Base-by-base conservation (phyloP, 768 basidiomycete species). In the Mycena leptocephala region DNA sequence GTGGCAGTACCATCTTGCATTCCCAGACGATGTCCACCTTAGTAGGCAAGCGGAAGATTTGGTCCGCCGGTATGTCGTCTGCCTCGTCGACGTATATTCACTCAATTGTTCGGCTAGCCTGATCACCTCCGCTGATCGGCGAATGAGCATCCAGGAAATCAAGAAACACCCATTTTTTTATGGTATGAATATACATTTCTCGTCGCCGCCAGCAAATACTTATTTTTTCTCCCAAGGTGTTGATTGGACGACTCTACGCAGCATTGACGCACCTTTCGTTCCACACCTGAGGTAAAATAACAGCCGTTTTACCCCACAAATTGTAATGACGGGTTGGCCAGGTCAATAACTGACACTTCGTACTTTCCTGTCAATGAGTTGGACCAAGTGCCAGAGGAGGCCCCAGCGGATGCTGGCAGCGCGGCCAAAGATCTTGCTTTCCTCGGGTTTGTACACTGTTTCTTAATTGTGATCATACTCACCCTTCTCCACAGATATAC, bases 321-420 rank as follows among this genome's bases (percentile, higher is more conserved):
- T n/a, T 2, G 7, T 6, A 51, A 18, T 63, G 20, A 68, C n/a
- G 22, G 1, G 16, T 33, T 28, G 5, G 1, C 53, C 28, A 76
- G 95, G 48, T 97, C 95, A 10, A 95, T 97, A 81, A 97, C 97
- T 41, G 97, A 99, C 79, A 98, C 97, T 2, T 97, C 96, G n/a
- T 98, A 98, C 87, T 98, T 98, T 91, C 97, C 97, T 1, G 97
- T 95, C 2, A 97, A 98, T 75, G 96, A 98, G 79, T 90, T 97
- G 69, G 96, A 97, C 71, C 95, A 97, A 84, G 93, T 79, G 2
- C 86, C 91, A 13, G 89, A 90, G 62, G 89, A 90, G 75, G 78
- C 82, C 14, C 79, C 87, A 30, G 76, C 83, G 30, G 86, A 90
- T 48, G 76, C 86, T 62, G 78, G 77, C 1, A 82, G 84, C 56